Base-by-base conservation (phyloP, 2,329 filamentous ascomycete genomes). In the Claviceps sp. region DNA sequence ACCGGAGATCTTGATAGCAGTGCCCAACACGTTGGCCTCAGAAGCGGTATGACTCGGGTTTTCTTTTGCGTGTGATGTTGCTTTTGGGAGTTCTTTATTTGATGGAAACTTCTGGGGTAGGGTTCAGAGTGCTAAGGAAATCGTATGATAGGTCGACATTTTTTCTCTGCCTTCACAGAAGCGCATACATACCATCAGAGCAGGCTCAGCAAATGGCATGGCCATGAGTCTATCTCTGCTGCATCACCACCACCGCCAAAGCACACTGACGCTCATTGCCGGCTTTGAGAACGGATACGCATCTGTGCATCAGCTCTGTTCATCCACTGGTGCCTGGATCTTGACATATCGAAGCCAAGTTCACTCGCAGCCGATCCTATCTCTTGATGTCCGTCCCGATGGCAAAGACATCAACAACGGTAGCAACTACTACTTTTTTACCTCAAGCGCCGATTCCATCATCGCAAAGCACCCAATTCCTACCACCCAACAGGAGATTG, bases 201-300 rank as follows among this genome's bases (percentile, higher is more conserved):
- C 74, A 36, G 66, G 67, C 24, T 68, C 68, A 45, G 76, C 76
- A 59, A 74, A 76, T 61, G 88, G 87, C 52, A 97, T 97, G 90
- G 81, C 89, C 41, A 97, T 97, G 93, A 82, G 87, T 5, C 68
- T 96, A 18, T 70, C 75, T n/a, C 22, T 45, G 8, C 66, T 91
- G 3, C 74, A 14, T 14, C 41, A 43, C 20, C 41, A 85, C 53
- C 70, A 77, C 54, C 66, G 72, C 4, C 58, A 69, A 38, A 67
- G 64, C 14, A 64, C 66, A 18, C 68, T 91, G 1, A 78, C 81
- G 5, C 72, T 95, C 6, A 68, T 86, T 9, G 82, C 84, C 2
- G 91, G 85, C 11, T 96, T 93, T 65, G 93, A 98, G 68, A 89
- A 87, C 60, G 93, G 93, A 1, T 76, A 84, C 50, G 81, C 81